These are phyloP conservation scores for Podospora anserina DNA, from an alignment of 495 filamentous ascomycete species.

Conservation along the genomic window DNA sequence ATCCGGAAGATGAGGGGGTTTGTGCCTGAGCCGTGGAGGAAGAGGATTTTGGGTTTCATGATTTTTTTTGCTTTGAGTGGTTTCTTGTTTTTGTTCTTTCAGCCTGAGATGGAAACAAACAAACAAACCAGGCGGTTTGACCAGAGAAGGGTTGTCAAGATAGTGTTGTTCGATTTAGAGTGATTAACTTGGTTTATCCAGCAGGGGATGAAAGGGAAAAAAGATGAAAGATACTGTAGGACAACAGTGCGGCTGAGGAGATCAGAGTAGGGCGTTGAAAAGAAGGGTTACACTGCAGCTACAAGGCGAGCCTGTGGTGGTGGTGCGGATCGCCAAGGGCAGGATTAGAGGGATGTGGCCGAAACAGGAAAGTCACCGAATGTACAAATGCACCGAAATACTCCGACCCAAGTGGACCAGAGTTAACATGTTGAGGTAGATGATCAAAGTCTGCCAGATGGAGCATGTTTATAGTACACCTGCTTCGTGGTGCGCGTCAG, in stretches of 20 bases:
- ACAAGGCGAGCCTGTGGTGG: background rate
- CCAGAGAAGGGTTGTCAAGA: background rate
- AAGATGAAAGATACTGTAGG: background rate
- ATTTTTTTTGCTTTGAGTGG: background rate
- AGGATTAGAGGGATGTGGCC: background rate
- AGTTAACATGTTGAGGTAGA: background rate
- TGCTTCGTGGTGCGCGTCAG: no score
- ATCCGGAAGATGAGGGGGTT: slow-evolving; percentile 30
- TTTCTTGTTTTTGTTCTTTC: background rate
- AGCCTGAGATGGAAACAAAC: no score
- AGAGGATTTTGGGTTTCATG: slow-evolving; percentile 28
- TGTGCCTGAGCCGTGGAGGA: slow-evolving; percentile 30
- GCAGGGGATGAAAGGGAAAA: background rate
- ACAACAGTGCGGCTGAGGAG: background rate
- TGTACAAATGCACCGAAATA: background rate
- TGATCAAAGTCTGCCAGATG: background rate
- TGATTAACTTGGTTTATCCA: background rate
- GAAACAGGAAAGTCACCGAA: background rate
- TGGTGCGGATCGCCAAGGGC: background rate
- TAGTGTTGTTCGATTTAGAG: background rate
- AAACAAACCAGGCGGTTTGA: no score
- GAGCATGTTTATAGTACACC: no score
- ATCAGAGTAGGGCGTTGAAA: background rate
- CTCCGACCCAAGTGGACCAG: background rate
- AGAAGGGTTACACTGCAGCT: background rate